Evolutionary conservation across 768 basidiomycete species (phyloP).

Genomic region (Russula griseocarnosa): DNA sequence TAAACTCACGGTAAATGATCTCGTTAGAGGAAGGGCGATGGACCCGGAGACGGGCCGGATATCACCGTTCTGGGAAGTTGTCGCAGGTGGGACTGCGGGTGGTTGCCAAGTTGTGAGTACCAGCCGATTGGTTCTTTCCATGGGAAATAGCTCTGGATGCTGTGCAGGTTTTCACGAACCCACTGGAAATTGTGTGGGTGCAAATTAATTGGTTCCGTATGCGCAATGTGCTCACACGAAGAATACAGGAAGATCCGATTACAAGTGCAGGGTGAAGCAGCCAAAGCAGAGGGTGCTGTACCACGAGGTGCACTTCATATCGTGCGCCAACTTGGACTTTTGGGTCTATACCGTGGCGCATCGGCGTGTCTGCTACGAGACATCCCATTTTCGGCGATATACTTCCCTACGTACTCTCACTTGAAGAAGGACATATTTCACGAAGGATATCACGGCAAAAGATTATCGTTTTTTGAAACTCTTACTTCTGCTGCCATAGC

Average conservation of each 20-base stretch:
- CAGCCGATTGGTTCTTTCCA: neutral
- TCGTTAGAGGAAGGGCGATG: conserved; percentile 75
- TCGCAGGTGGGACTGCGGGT: conserved; percentile 91
- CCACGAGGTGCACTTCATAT: conserved; percentile 90
- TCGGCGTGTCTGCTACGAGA: conserved; percentile 91
- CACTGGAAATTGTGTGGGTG: conserved; percentile 88
- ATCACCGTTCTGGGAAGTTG: conserved; percentile 80
- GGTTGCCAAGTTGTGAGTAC: conserved; percentile 93
- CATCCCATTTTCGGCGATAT: conserved; percentile 95
- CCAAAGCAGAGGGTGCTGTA: conserved; percentile 74
- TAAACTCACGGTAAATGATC: conserved; percentile 94
- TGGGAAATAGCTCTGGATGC: conserved; percentile 8
- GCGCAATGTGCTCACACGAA: neutral
- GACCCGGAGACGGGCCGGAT: conserved; percentile 97
- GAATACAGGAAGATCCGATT: conserved; percentile 78
- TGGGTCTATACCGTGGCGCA: conserved; percentile 92
- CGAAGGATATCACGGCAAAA: conserved; percentile 94
- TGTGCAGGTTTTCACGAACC: conserved; percentile 89
- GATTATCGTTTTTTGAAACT: conserved; percentile 86
- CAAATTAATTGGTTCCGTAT: neutral
- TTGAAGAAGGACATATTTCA: conserved; percentile 91
- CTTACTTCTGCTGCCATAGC: conserved; percentile 75
- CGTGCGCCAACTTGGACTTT: conserved; percentile 82
- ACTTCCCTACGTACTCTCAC: conserved; percentile 85
- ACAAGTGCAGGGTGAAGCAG: conserved; percentile 93